A percentile compares a stretch with the other conserved stretches of the same genome.
Conservation (phyloP, 805 yeast genomes). For the Clavispora asparagi region DNA sequence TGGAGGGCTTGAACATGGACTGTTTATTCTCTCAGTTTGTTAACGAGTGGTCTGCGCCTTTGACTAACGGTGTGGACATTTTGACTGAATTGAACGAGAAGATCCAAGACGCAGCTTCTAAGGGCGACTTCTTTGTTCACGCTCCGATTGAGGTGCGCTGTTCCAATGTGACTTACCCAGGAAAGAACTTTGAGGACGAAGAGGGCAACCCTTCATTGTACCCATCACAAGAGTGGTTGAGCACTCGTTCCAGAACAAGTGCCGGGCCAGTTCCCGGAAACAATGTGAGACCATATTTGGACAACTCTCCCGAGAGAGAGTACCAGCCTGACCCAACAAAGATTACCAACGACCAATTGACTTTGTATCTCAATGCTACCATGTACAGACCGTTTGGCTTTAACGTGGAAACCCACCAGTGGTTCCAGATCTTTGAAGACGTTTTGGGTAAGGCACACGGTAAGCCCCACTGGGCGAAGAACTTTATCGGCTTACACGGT, state of each 20-base stretch:
- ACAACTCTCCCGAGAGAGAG: conserved; percentile 56
- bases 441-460: conserved; percentile 77
- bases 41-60: conserved; percentile 95
- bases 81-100: conserved; percentile 57
- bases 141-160: conserved; percentile 95
- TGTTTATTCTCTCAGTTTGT: conserved; percentile 92
- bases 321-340: conserved; percentile 42
- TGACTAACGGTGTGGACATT: conserved; percentile 69
- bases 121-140: conserved; percentile 74
- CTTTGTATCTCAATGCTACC: conserved; percentile 87
- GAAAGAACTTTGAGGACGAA: conserved; percentile 28
- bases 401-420: conserved; percentile 65
- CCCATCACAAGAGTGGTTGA: conserved; percentile 45
- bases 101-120: conserved; percentile 53
- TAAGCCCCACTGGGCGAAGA: conserved; percentile 98
- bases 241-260: conserved; percentile 45
- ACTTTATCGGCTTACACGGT: conserved; percentile 61
- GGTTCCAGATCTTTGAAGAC: conserved; percentile 83
- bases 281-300: conserved; percentile 72
- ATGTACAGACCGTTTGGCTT: conserved; percentile 90
- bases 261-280: conserved; percentile 86
- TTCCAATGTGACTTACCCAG: conserved; percentile 68
- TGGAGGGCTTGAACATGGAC: conserved; percentile 90
- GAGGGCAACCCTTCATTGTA: conserved; percentile 34
- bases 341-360: conserved; percentile 68